Conservation (phyloP, 2,329 filamentous ascomycete genomes). For the Botryotinia calthae region DNA sequence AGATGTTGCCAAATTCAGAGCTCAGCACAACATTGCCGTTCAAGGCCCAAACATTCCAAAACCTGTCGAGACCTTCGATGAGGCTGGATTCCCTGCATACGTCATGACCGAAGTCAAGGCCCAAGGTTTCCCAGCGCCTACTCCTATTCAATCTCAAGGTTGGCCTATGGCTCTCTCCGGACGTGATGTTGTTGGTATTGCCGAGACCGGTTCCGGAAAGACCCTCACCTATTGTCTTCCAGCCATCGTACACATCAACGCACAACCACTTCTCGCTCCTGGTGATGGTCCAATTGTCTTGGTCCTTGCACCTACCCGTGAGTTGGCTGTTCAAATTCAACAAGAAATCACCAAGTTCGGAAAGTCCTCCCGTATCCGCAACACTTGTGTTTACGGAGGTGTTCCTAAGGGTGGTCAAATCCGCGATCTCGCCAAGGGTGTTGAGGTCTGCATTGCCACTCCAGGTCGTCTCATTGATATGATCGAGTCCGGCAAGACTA, state of each 20-base stretch:
- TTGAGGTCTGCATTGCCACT: slow-evolving; percentile 98
- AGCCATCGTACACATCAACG: slow-evolving; percentile 99
- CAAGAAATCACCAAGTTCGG: slow-evolving; percentile 98
- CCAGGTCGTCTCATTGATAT: slow-evolving; percentile 98
- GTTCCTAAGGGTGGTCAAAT: slow-evolving; percentile 98
- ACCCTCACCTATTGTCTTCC: slow-evolving; percentile 97
- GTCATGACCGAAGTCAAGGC: slow-evolving; percentile 99
- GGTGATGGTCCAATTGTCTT: slow-evolving; percentile 96
- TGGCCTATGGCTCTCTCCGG: slow-evolving; percentile 99
- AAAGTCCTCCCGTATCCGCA: slow-evolving; percentile 94
- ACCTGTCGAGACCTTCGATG: slow-evolving; percentile 95
- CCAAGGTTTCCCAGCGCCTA: slow-evolving; percentile 90
- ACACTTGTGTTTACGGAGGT: slow-evolving; percentile 98
- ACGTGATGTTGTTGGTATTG: slow-evolving; percentile 97
- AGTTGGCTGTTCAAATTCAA: slow-evolving; percentile 97
- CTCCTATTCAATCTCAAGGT: slow-evolving; percentile 95
- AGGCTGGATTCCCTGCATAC: slow-evolving; percentile 94
- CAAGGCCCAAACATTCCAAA: slow-evolving; percentile 80
- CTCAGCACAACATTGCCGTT: slow-evolving; percentile 79
- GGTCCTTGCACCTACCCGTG: slow-evolving; percentile 92
- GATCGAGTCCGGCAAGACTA: slow-evolving; percentile 96
- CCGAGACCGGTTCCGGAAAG: slow-evolving; percentile 98
- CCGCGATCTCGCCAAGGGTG: slow-evolving; percentile 87
- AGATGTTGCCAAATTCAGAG: slow-evolving; percentile 87
- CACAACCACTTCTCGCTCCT: slow-evolving; percentile 90